Base-by-base conservation (phyloP, 108 stramenopile species). In the Skeletonema costatum region DNA sequence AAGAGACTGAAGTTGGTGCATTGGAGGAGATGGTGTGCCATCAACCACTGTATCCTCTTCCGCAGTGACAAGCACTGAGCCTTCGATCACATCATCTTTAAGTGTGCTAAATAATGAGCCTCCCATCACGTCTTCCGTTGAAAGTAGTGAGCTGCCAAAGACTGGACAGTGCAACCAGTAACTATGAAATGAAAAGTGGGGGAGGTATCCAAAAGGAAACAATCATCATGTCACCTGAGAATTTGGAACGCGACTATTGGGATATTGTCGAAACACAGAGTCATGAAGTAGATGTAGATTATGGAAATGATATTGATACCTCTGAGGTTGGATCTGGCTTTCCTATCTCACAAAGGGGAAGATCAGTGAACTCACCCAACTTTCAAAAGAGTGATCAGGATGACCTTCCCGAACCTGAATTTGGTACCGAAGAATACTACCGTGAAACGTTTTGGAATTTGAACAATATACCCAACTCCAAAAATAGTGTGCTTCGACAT, bases 241-340 rank as follows among this genome's bases (percentile, higher is more conserved):
- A 87, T 51, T 79, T 99, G n/a, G 98, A 98, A 76, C 75, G 84
- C 17, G 95, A 97, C 68, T 99, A 98, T 80, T 99, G 99, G 99
- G 84, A 93, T 70, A 90, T 98, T 14, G 93, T 99, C 10, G 97
- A 98, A 74, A 87, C 86, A 12, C 84, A 83, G 41, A 84, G 39
- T n/a, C 77, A 87, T 46, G 90, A 88, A 32, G 61, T 89, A 32
- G 77, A 71, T 48, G 98, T 98, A 19, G 98, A 98, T 66, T 99
- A 99, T 74, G 97, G 96, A 7, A 99, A 99, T 75, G 98, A 99
- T 87, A 91, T 99, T 16, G 93, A 98, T 72, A 92, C 92, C 7
- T 64, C 75, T 36, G 83, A 81, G 17, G 95, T 93, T 86, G 94
- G 96, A 71, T 93, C 91, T 51, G 98, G 97, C 16, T 99, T 99